Evolutionary conservation across 768 basidiomycete genomes (phyloP), one percentile per base, ranked within the genome.

Genomic region (Russula brevipes): DNA sequence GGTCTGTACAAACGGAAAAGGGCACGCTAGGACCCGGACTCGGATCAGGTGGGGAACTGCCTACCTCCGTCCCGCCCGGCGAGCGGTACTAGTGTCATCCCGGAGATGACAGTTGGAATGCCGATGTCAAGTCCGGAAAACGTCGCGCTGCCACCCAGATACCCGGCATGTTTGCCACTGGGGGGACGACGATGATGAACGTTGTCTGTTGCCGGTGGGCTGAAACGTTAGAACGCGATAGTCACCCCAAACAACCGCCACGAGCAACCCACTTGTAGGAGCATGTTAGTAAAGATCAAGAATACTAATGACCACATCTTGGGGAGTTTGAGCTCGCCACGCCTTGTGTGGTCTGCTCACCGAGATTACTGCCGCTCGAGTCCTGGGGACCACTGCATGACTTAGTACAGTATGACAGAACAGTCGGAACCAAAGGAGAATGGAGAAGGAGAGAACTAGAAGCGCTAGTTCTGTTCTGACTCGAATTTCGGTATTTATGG

Each of bases 131-230:
- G 69, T 56, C 87, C 86, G 41, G 86, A 84, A 70, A 89, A 89
- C 0, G 84, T 85, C n/a, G 84, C 76, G n/a, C 76, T 80, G 17
- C 87, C 87, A 30, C 86, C 86, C 7, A 88, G 75, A 66, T 81
- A 76, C 62, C 82, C 77, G 0, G 85, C 82, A 68, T 89, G 88
- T 55, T 77, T 76, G 68, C 81, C 83, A 1, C 85, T 83, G 1
- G 87, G 86, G 87, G 85, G 4, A 89, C 83, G 46, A 87, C 77
- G 60, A 87, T 81, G 72, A 87, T 89, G 74, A 88, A 88, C 0
- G 84, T 82, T 5, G 85, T 70, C 87, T 88, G 59, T n/a, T 5
- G 2, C 2, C 8, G 1, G 3, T 35, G 44, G n/a, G 4, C 12
- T 35, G 11, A n/a, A 41, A 11, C 7, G 41, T 41, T 31, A 33